Evolutionary conservation across 2,329 filamentous ascomycete species (phyloP).

Genomic region (Coniochaeta sp.): DNA sequence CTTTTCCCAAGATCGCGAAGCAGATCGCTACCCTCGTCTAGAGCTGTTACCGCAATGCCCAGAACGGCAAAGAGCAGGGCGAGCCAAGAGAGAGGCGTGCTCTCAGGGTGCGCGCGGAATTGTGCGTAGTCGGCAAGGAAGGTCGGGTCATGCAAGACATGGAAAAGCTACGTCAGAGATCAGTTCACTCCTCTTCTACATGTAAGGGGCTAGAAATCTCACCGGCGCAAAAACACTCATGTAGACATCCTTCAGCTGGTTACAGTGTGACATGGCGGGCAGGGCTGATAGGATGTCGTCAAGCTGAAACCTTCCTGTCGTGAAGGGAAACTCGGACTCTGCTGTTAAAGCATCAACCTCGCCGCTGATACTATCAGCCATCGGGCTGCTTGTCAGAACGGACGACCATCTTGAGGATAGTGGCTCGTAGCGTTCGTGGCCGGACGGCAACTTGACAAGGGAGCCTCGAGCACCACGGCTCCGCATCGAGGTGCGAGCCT

Average conservation of each 20-base stretch:
- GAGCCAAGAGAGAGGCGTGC: neutral
- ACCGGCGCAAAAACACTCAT: conserved; percentile 2
- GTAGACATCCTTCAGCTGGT: neutral
- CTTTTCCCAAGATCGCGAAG: neutral
- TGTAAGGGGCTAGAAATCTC: neutral
- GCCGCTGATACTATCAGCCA: neutral
- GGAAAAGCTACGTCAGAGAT: neutral
- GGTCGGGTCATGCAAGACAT: neutral
- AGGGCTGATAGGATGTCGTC: neutral
- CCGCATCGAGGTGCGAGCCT: neutral
- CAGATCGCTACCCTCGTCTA: neutral
- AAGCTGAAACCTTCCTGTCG: neutral
- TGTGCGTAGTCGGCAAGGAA: neutral
- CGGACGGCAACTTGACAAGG: neutral
- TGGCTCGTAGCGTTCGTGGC: conserved; percentile 1
- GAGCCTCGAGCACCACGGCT: neutral
- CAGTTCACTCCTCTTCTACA: neutral
- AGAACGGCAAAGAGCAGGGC: conserved; percentile 1
- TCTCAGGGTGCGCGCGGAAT: neutral
- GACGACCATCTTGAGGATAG: neutral
- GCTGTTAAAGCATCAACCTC: neutral
- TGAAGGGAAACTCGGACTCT: neutral
- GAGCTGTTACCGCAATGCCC: neutral
- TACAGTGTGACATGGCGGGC: conserved; percentile 1
- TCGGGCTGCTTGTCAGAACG: neutral